phyloP scores from a whole-genome alignment of 345 rosid genomes.

The Aquilaria sinensis region DNA sequence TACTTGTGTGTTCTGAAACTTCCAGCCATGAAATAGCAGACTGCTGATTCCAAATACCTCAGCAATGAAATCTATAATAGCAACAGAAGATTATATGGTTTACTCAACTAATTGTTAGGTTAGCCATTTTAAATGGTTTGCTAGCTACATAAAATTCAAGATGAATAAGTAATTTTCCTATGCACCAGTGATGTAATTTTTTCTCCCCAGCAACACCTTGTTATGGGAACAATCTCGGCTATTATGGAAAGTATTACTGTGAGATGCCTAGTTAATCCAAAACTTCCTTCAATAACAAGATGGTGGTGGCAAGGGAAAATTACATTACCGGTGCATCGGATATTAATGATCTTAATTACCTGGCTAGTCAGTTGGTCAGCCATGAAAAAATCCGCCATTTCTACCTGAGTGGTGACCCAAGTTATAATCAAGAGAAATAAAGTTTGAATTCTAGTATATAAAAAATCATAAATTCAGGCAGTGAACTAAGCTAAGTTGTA shows the following conservation, averaged over 20 bases:
- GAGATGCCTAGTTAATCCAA: too few species aligned
- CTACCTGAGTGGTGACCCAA: conserved; percentile 31
- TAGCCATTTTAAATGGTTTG: too few species aligned
- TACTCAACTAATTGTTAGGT: too few species aligned
- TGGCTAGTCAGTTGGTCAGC: conserved; percentile 91
- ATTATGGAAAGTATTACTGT: too few species aligned
- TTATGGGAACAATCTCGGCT: too few species aligned
- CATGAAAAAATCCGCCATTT: conserved; percentile 88
- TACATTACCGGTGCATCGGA: too few species aligned
- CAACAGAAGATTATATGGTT: background rate
- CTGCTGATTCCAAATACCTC: conserved; percentile 77
- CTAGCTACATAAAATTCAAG: background rate
- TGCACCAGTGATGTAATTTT: too few species aligned
- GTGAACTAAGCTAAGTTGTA: conserved; percentile 7
- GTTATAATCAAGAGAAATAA: background rate
- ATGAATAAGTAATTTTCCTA: background rate
- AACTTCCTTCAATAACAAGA: too few species aligned
- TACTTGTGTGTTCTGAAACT: conserved; percentile 60
- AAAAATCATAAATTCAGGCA: too few species aligned
- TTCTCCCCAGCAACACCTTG: too few species aligned
- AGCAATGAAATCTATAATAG: conserved; percentile 53
- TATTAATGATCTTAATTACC: conserved; percentile 28
- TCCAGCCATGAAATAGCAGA: conserved; percentile 76
- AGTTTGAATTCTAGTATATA: background rate
- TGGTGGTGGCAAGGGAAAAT: too few species aligned